phyloP scores from a whole-genome alignment of 2,329 filamentous ascomycete species.

The Cladophialophora chaetospira region DNA sequence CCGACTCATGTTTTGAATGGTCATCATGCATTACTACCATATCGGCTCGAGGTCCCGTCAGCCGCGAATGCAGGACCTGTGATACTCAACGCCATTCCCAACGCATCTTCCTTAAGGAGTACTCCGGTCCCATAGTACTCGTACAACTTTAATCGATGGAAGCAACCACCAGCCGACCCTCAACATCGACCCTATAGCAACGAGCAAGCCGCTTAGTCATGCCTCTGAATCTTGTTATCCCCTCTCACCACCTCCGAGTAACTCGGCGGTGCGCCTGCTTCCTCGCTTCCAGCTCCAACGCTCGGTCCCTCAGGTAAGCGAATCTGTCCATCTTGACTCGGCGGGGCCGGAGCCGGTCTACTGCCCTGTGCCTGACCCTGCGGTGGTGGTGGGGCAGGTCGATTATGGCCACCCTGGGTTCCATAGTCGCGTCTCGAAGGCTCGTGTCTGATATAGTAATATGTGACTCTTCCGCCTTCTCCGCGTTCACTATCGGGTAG shows the following conservation, averaged over 20 bases:
- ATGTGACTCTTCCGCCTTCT: constrained; percentile 60
- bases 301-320: constrained; percentile 39
- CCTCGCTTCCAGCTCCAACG: constrained; percentile 45
- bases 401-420: constrained; percentile 40
- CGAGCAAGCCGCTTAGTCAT: constrained; percentile 47
- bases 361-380: constrained; percentile 36
- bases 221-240: constrained; percentile 84
- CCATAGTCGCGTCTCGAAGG: constrained; percentile 42
- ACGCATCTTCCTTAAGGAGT: too few species aligned
- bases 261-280: constrained; percentile 67
- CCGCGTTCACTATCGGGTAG: constrained; percentile 59
- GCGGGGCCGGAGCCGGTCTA: constrained; percentile 34
- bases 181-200: background rate
- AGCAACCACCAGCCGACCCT: background rate
- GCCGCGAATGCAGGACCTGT: too few species aligned
- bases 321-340: background rate
- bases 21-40: too few species aligned
- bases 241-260: constrained; percentile 89
- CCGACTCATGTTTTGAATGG: too few species aligned
- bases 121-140: too few species aligned
- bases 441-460: constrained; percentile 70
- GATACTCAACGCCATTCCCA: too few species aligned
- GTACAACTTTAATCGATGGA: too few species aligned
- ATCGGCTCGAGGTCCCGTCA: too few species aligned
- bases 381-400: constrained; percentile 31